These are phyloP conservation scores for Tulasnella sp. DNA, from an alignment of 768 basidiomycete species.

Conservation along the genomic window DNA sequence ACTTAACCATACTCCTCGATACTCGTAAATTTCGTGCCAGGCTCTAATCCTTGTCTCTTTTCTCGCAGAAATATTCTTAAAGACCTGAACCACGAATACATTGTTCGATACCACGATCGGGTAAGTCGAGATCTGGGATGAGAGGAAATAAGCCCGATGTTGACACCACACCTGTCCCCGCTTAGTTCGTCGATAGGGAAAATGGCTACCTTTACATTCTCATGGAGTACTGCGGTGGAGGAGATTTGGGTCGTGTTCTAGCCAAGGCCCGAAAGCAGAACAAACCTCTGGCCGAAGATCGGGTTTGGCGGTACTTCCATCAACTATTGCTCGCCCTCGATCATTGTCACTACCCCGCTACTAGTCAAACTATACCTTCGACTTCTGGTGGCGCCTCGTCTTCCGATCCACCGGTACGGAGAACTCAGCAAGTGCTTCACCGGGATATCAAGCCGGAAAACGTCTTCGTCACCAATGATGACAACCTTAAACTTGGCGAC, in stretches of 20 bases:
- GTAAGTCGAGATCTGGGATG: conserved; percentile 33
- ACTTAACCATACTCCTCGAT: background rate
- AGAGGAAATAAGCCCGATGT: conserved; percentile 27
- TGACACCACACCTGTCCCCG: conserved; percentile 31
- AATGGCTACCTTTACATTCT: conserved; percentile 91
- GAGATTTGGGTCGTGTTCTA: conserved; percentile 69
- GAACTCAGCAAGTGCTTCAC: conserved; percentile 61
- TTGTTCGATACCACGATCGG: conserved; percentile 92
- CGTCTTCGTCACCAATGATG: conserved; percentile 84
- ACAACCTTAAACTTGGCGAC: conserved; percentile 92
- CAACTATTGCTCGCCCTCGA: conserved; percentile 87
- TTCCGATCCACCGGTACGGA: conserved; percentile 4
- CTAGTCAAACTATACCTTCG: conserved; percentile 37
- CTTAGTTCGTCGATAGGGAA: conserved; percentile 75
- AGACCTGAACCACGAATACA: conserved; percentile 91
- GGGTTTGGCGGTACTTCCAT: conserved; percentile 93
- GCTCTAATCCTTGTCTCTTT: background rate
- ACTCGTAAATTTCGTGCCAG: background rate
- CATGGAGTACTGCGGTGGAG: conserved; percentile 99
- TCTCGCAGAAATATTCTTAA: conserved; percentile 84
- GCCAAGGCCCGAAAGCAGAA: conserved; percentile 36
- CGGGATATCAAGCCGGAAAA: conserved; percentile 97
- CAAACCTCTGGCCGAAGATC: conserved; percentile 81
- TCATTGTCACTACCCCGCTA: conserved; percentile 84
- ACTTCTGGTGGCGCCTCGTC: background rate